Evolutionary conservation across 768 basidiomycete genomes (phyloP), one percentile per base, ranked within the genome.

Genomic region (Hypholoma fasciculare): DNA sequence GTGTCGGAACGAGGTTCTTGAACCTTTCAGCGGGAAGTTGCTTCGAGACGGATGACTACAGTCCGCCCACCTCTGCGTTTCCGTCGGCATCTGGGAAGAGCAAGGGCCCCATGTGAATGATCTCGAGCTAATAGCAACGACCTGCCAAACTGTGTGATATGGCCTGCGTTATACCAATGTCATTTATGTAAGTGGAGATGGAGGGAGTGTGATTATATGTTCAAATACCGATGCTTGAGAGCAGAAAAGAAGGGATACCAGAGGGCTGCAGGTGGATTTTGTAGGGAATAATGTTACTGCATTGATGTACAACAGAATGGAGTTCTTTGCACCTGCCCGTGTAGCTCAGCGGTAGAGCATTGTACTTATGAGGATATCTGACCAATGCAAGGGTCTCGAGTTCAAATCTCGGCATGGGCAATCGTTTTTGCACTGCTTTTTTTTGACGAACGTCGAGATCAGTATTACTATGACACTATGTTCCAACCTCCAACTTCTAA

Each of bases 1-100:
- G 91, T 53, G 83, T 90, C 39, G 93, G 91, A 13, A 91, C 84
- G 1, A 76, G 89, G 59, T 89, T 86, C 63, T 68, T 90, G 20
- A 77, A 79, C 20, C 69, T 85, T 44, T 73, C 75, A 12, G 67
- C 65, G 11, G 75, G 76, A n/a, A 75, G 75, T 50, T 81, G 78
- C 53, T 63, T 70, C 53, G 82, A 83, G 63, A 64, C 61, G 3
- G 63, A 67, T 20, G 65, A 67, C 53, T 59, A 64, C 14, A 61
- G 36, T 44, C 60, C 66, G 26, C 60, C 61, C 13, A 23, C 54
- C n/a, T 60, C 39, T n/a, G 57, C 59, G 14, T 39, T 54, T 20
- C 61, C 54, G 16, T 9, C 11, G 23, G 19, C 20, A 23, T 23
- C 23, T 4, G 26, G 19, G 8, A 19, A 19, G 26, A 23, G 47